These are phyloP conservation scores for Stipa capillata DNA, from an alignment of 176 grass and related monocot genomes.

Conservation along the genomic window DNA sequence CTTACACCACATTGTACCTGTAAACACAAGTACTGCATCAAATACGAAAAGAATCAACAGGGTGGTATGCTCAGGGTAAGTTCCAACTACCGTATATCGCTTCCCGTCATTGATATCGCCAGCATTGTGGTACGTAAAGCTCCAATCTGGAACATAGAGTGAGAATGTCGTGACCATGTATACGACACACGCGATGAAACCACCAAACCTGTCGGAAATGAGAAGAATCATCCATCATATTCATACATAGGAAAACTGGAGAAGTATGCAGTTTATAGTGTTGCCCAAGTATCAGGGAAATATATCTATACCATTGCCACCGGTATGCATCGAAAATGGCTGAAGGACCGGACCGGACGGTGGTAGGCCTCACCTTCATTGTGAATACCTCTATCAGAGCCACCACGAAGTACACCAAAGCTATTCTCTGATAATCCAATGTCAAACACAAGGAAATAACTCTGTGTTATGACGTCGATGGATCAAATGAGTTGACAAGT, in stretches of 20 bases:
- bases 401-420: constrained; percentile 67
- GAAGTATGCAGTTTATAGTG: not conserved
- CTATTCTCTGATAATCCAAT: constrained; percentile 45
- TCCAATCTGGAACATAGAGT: constrained; percentile 53
- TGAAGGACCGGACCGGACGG: constrained; percentile 16
- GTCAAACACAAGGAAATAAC: not conserved
- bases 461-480: not conserved
- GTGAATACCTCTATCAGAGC: constrained; percentile 52
- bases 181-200: constrained; percentile 29
- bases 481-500: not conserved
- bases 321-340: constrained; percentile 43
- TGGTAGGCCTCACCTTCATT: constrained; percentile 31
- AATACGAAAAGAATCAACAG: not conserved
- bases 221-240: not conserved
- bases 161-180: constrained; percentile 51
- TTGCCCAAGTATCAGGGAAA: not conserved
- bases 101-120: constrained; percentile 50
- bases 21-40: constrained; percentile 10
- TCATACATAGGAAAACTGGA: not conserved
- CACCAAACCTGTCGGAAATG: constrained; percentile 31
- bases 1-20: constrained; percentile 56
- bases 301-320: constrained; percentile 54
- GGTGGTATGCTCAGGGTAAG: not conserved
- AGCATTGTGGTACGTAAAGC: constrained; percentile 34
- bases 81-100: constrained; percentile 29